Conservation (phyloP, 306 rosid species). For the Trifolium fragiferum region DNA sequence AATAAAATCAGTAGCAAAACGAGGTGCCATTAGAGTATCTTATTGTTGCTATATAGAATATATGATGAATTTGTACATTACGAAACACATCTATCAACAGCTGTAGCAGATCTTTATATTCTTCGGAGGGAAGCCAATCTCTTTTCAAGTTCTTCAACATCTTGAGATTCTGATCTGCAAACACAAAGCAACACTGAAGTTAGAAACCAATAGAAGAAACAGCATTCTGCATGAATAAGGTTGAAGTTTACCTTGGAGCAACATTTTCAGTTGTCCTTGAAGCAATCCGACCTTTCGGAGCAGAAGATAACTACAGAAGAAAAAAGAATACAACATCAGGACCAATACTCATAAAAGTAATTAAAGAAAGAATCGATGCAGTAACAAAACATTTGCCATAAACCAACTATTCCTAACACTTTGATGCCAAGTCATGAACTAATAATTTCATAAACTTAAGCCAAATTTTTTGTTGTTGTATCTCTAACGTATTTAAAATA, state of each 20-base stretch:
- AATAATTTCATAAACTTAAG: constrained; percentile 3
- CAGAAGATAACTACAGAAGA: constrained; percentile 75
- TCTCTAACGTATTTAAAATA: not conserved
- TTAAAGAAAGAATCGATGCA: constrained; percentile 14
- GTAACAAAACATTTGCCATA: constrained; percentile 4
- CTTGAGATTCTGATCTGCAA: constrained; percentile 67
- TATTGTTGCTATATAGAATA: constrained; percentile 27
- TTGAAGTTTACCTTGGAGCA: constrained; percentile 55
- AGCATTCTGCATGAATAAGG: constrained; percentile 4
- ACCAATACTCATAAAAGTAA: constrained; percentile 24
- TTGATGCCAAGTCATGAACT: not conserved
- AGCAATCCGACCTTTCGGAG: constrained; percentile 95
- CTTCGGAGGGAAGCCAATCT: constrained; percentile 92
- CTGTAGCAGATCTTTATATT: constrained; percentile 45
- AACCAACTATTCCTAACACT: not conserved
- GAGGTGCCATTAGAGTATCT: constrained; percentile 27
- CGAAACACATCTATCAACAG: constrained; percentile 18
- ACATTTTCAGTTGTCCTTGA: constrained; percentile 68
- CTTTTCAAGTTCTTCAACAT: constrained; percentile 91
- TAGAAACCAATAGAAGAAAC: not conserved
- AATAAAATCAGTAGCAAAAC: constrained; percentile 10
- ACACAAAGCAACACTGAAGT: constrained; percentile 1
- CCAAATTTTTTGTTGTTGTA: not conserved
- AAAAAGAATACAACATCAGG: constrained; percentile 30
- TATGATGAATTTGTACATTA: constrained; percentile 47